Percentiles rank a stretch among this genome's conserved stretches.
Evolutionary conservation across 306 rosid species (phyloP).

Genomic region (Quercus berberidifolia): DNA sequence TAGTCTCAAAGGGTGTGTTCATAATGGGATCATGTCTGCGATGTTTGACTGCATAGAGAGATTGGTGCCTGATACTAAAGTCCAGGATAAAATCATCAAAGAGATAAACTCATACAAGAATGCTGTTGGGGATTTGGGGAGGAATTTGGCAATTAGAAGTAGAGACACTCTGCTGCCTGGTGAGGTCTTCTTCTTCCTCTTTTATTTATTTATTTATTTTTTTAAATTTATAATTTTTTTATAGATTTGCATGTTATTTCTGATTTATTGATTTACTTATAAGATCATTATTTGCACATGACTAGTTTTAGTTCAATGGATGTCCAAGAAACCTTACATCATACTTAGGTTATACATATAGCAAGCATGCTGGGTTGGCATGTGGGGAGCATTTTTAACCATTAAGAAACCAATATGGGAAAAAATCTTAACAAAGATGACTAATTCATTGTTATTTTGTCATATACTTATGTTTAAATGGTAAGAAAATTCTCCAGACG

Average conservation of each 20-base stretch:
- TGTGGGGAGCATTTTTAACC: too few species aligned
- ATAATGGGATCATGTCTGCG: constrained; percentile 52
- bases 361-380: neutral
- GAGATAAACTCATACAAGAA: constrained; percentile 72
- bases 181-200: constrained; percentile 40
- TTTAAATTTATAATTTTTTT: constrained; percentile 7
- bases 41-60: constrained; percentile 89
- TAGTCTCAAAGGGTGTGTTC: constrained; percentile 72
- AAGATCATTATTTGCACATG: too few species aligned
- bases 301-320: too few species aligned
- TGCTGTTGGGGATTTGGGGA: constrained; percentile 79
- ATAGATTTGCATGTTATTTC: too few species aligned
- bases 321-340: too few species aligned
- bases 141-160: constrained; percentile 87
- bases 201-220: constrained; percentile 5
- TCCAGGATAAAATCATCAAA: constrained; percentile 82
- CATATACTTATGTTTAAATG: too few species aligned
- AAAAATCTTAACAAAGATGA: neutral
- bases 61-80: constrained; percentile 76
- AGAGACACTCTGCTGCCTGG: constrained; percentile 85
- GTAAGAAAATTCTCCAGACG: too few species aligned
- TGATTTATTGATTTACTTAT: too few species aligned
- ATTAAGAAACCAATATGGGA: neutral
- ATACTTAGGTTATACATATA: neutral
- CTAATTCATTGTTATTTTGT: too few species aligned